Evolutionary conservation across 2,329 filamentous ascomycete genomes (phyloP).

Genomic region (Pezicula carpinea): DNA sequence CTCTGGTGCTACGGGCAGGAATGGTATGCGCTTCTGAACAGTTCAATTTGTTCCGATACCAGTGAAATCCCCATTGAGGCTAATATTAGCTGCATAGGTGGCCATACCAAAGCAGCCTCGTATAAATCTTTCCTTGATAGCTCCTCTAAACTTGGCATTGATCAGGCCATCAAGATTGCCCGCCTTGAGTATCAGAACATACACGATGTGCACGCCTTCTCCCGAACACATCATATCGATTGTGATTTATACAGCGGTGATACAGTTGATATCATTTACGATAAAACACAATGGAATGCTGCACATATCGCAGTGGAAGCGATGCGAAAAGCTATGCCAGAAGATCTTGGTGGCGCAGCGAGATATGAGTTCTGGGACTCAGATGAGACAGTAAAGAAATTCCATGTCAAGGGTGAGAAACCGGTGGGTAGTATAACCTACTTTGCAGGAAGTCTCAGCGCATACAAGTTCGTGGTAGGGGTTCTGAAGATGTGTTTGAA

Average conservation of each 20-base stretch:
- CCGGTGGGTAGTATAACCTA: conserved; percentile 19
- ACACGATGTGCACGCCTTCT: conserved; percentile 49
- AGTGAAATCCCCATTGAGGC: background rate
- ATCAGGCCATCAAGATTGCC: conserved; percentile 26
- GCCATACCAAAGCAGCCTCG: conserved; percentile 29
- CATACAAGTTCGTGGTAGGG: conserved; percentile 22
- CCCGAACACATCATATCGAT: conserved; percentile 39
- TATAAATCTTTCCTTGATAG: conserved; percentile 24
- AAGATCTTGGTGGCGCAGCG: conserved; percentile 35
- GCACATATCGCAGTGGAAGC: conserved; percentile 30
- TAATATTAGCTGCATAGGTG: conserved; percentile 14
- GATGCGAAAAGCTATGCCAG: conserved; percentile 41
- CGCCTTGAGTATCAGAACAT: conserved; percentile 50
- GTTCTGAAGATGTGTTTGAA: conserved; percentile 19
- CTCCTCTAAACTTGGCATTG: conserved; percentile 6
- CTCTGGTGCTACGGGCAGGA: conserved; percentile 32
- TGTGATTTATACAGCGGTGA: conserved; percentile 41
- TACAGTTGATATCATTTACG: conserved; percentile 33
- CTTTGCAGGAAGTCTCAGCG: conserved; percentile 36
- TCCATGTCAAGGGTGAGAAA: conserved; percentile 28
- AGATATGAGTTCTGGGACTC: conserved; percentile 39
- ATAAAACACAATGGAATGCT: conserved; percentile 21
- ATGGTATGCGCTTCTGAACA: conserved; percentile 19
- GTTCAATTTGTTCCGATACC: background rate
- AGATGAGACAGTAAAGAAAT: conserved; percentile 37